Evolutionary conservation across 164 flowering plant genomes (phyloP).

Genomic region (Liriodendron chinense): DNA sequence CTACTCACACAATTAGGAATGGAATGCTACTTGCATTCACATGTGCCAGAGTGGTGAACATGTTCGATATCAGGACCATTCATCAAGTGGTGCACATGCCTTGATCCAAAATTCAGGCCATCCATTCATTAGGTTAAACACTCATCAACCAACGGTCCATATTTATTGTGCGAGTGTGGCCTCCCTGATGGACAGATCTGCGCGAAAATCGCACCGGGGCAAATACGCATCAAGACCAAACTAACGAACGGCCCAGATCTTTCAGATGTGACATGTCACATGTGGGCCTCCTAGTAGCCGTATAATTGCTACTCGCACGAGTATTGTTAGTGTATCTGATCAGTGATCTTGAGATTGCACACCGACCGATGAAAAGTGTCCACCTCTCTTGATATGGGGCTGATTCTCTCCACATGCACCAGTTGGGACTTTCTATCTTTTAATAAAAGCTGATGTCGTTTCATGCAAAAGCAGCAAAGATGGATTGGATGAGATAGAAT

Average conservation of each 20-base stretch:
- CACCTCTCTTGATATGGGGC: slow-evolving; percentile 1
- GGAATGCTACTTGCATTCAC: not conserved
- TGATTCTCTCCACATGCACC: slow-evolving; percentile 7
- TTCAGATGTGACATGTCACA: not conserved
- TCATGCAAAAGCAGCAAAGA: slow-evolving; percentile 6
- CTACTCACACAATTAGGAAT: no score
- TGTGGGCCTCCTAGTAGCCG: not conserved
- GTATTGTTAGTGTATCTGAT: not conserved
- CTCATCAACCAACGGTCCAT: no score
- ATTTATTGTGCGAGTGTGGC: no score
- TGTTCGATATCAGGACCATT: not conserved
- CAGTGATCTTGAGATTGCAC: not conserved
- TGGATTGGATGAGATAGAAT: slow-evolving; percentile 8
- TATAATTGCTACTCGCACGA: not conserved
- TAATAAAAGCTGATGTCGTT: not conserved
- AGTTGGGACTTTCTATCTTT: not conserved
- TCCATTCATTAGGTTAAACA: no score
- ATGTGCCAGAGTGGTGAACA: not conserved
- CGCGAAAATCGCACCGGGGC: not conserved
- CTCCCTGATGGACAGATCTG: not conserved
- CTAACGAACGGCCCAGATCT: not conserved
- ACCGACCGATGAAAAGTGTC: not conserved
- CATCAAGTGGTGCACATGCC: no score
- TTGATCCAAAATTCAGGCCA: no score
- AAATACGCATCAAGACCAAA: not conserved